phyloP scores from a whole-genome alignment of 2,329 filamentous ascomycete genomes.

The Ophiostoma australiae region DNA sequence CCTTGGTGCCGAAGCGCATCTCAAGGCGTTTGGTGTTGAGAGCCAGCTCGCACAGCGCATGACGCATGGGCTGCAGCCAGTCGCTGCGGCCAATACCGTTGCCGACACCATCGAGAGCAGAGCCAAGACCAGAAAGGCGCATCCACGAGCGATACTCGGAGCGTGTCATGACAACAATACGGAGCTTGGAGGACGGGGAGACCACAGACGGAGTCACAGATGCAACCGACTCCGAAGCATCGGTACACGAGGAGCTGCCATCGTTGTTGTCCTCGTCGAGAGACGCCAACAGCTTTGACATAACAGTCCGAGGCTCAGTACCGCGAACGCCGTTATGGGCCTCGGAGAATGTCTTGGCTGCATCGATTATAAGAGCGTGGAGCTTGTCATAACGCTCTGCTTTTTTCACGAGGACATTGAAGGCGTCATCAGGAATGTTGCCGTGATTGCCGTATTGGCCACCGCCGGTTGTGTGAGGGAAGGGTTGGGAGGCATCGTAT shows the following conservation, averaged over 20 bases:
- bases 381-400: not conserved
- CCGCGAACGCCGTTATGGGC: not conserved
- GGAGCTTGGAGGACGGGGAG: not conserved
- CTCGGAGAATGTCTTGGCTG: not conserved
- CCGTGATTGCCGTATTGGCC: not conserved
- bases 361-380: not conserved
- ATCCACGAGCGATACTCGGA: slow-evolving; percentile 11
- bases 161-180: slow-evolving; percentile 17
- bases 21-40: slow-evolving; percentile 10
- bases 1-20: slow-evolving; percentile 18
- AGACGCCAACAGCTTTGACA: not conserved
- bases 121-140: not conserved
- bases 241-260: not conserved
- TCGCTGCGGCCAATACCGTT: slow-evolving; percentile 3
- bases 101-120: not conserved
- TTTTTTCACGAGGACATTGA: not conserved
- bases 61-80: slow-evolving; percentile 17
- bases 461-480: not conserved
- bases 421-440: not conserved
- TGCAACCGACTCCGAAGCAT: not conserved
- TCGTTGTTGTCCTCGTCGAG: not conserved
- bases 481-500: not conserved
- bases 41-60: not conserved
- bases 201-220: not conserved
- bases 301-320: not conserved